These are phyloP conservation scores for Phyllosticta citrichinensis DNA, from an alignment of 2,329 filamentous ascomycete genomes.

Conservation along the genomic window DNA sequence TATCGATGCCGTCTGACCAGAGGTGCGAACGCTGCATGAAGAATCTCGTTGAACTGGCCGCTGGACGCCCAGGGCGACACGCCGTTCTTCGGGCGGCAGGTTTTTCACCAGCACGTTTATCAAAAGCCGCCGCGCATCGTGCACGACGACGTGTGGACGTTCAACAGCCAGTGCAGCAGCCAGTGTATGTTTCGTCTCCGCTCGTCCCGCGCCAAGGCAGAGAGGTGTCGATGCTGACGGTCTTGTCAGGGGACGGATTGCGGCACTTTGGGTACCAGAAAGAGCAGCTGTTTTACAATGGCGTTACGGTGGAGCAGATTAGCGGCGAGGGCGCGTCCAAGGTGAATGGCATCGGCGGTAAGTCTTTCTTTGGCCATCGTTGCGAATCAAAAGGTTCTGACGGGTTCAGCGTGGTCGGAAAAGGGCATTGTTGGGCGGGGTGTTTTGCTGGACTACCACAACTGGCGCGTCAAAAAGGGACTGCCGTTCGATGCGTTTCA, in stretches of 20 bases:
- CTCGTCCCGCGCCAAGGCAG: too few relatives aligned
- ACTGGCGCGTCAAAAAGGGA: conserved; percentile 13
- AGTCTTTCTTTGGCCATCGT: not conserved
- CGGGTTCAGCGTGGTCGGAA: conserved; percentile 36
- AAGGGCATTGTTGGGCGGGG: conserved; percentile 48
- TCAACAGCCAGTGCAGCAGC: conserved; percentile 25
- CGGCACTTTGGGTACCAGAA: conserved; percentile 25
- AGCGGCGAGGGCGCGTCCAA: conserved; percentile 12
- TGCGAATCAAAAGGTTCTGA: not conserved
- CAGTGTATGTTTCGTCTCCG: not conserved
- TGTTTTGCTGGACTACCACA: conserved; percentile 44
- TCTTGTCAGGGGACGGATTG: conserved; percentile 25
- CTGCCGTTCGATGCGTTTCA: conserved; percentile 19
- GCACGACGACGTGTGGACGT: conserved; percentile 22
- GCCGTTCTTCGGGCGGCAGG: conserved; percentile 46
- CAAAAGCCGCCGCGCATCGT: conserved; percentile 12
- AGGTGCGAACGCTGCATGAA: not conserved
- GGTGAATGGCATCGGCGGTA: conserved; percentile 14
- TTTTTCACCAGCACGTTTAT: conserved; percentile 34
- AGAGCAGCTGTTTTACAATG: conserved; percentile 22
- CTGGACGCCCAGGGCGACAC: conserved; percentile 41
- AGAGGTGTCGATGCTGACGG: not conserved
- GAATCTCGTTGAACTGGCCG: conserved; percentile 49
- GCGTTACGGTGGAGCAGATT: conserved; percentile 20
- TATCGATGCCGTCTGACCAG: not conserved